A percentile compares a stretch with the other conserved stretches of the same genome.
phyloP scores from a whole-genome alignment of 257 asterid genomes.

The Ocimum tenuiflorum region DNA sequence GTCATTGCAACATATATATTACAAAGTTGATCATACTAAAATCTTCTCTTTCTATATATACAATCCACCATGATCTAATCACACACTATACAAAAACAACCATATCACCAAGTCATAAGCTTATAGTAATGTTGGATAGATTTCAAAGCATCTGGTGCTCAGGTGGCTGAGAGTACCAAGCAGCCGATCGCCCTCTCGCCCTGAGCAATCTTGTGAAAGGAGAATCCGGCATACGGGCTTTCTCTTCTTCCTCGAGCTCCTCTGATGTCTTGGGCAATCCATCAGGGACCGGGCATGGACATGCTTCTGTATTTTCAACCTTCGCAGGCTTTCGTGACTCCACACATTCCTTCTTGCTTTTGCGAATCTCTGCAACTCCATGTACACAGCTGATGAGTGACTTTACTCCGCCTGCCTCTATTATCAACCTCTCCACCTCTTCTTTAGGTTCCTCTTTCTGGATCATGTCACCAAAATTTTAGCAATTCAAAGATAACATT shows the following conservation, averaged over 20 bases:
- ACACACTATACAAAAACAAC: background rate
- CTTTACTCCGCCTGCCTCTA: slow-evolving; percentile 71
- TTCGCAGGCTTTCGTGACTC: slow-evolving; percentile 13
- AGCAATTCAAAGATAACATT: background rate
- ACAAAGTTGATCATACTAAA: background rate
- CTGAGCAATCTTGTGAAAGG: slow-evolving; percentile 75
- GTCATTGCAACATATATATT: background rate
- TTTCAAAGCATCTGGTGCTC: slow-evolving; percentile 43
- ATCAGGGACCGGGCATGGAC: slow-evolving; percentile 61
- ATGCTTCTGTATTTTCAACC: background rate
- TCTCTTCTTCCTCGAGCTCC: slow-evolving; percentile 90
- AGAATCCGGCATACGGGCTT: slow-evolving; percentile 75
- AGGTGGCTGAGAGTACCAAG: slow-evolving; percentile 68
- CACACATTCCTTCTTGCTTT: slow-evolving; percentile 31
- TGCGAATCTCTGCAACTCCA: slow-evolving; percentile 57
- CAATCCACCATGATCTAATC: background rate
- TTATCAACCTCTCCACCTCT: slow-evolving; percentile 73
- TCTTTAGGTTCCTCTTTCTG: slow-evolving; percentile 76
- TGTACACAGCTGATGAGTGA: slow-evolving; percentile 70
- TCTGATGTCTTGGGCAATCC: slow-evolving; percentile 70
- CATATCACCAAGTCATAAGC: too few relatives aligned
- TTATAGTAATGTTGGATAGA: background rate
- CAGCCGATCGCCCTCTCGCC: slow-evolving; percentile 59
- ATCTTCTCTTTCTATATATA: too few relatives aligned
- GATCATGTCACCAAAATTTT: background rate